Evolutionary conservation across 169 alveolate genomes (phyloP).

Genomic region (Cyclospora cayetanensis): DNA sequence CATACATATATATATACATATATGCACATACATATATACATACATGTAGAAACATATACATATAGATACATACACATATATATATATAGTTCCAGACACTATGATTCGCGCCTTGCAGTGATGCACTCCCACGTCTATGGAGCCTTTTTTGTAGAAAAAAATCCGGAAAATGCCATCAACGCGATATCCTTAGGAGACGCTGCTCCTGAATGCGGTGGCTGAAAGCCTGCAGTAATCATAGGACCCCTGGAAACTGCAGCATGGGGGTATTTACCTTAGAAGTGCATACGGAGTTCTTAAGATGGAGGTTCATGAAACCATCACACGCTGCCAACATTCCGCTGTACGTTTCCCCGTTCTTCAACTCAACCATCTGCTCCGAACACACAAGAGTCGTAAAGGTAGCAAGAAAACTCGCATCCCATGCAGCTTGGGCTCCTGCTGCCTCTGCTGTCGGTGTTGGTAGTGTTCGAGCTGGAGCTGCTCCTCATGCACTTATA

Average conservation of each 20-base stretch:
- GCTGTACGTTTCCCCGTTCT: slow-evolving; percentile 80
- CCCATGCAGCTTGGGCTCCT: too few relatives aligned
- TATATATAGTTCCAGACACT: not conserved
- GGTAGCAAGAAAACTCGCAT: too few relatives aligned
- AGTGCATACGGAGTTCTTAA: slow-evolving; percentile 77
- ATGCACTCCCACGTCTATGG: not conserved
- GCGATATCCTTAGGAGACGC: not conserved
- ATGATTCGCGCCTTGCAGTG: not conserved
- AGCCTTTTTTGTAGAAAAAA: not conserved
- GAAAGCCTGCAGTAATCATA: not conserved
- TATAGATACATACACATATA: not conserved
- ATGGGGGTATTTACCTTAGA: slow-evolving; percentile 51
- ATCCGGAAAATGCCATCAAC: not conserved
- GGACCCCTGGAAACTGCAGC: not conserved
- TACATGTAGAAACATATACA: too few relatives aligned
- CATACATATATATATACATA: not conserved
- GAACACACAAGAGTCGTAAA: not conserved
- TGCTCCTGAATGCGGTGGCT: not conserved
- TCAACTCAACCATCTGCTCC: slow-evolving; percentile 79
- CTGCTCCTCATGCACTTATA: slow-evolving; percentile 2
- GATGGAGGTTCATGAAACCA: slow-evolving; percentile 78
- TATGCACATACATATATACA: not conserved
- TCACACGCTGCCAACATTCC: slow-evolving; percentile 79
- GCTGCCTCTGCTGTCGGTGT: too few relatives aligned
- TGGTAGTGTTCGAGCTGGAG: too few relatives aligned